phyloP scores from a whole-genome alignment of 352 stramenopile species.

The Pseudoperonospora humuli region DNA sequence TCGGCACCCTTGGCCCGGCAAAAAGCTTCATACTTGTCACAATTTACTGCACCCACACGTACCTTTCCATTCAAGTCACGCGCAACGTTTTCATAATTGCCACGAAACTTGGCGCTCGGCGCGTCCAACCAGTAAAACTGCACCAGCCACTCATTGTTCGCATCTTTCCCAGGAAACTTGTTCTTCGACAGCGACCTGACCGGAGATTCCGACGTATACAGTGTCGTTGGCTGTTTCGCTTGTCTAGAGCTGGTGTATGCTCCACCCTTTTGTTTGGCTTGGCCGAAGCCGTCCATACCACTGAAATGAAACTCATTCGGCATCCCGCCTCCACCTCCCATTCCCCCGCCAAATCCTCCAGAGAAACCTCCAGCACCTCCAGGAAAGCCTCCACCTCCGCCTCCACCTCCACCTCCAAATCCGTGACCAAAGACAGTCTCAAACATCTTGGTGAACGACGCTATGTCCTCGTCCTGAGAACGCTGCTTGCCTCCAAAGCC shows the following conservation, averaged over 20 bases:
- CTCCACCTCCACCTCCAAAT: constrained; percentile 30
- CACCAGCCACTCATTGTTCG: constrained; percentile 78
- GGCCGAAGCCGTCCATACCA: constrained; percentile 73
- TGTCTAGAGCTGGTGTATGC: constrained; percentile 2
- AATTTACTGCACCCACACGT: constrained; percentile 72
- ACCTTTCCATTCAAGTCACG: constrained; percentile 62
- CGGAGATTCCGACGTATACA: constrained; percentile 58
- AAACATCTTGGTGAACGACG: constrained; percentile 84
- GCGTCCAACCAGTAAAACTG: constrained; percentile 69
- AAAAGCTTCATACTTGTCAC: constrained; percentile 52
- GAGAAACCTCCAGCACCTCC: constrained; percentile 20
- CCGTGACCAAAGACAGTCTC: constrained; percentile 77
- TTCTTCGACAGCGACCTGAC: constrained; percentile 56
- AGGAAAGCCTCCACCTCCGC: constrained; percentile 15
- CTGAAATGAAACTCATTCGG: constrained; percentile 73
- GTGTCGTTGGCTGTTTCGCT: constrained; percentile 23
- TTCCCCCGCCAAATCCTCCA: constrained; percentile 15
- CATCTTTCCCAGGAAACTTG: constrained; percentile 60
- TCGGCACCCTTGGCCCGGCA: constrained; percentile 36
- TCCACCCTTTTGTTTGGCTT: constrained; percentile 20
- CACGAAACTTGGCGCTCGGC: constrained; percentile 48
- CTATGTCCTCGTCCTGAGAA: constrained; percentile 51
- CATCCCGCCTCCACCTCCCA: constrained; percentile 28
- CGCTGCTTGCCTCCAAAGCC: constrained; percentile 23
- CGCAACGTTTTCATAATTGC: constrained; percentile 54